Conservation (phyloP, 345 rosid species). For the Eutrema japonicum region DNA sequence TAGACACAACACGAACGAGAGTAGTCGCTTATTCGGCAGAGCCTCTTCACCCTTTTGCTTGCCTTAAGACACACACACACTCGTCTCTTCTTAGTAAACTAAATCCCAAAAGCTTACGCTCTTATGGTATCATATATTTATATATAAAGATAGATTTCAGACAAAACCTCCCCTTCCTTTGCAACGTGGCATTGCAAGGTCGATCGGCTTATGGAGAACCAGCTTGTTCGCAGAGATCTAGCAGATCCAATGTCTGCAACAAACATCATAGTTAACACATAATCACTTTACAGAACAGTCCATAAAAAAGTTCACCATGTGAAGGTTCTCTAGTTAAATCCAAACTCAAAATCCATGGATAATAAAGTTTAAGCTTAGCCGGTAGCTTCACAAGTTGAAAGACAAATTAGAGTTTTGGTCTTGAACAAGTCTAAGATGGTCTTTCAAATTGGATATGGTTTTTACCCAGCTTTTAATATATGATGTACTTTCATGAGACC, state of each 20-base stretch:
- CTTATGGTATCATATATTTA: constrained; percentile 34
- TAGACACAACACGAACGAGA: constrained; percentile 34
- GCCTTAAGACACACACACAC: constrained; percentile 27
- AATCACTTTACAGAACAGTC: background rate
- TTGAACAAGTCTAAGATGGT: too few species aligned
- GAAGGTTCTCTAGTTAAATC: background rate
- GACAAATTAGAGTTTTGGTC: too few species aligned
- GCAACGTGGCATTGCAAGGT: constrained; percentile 37
- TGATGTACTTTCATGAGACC: too few species aligned
- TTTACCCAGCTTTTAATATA: too few species aligned
- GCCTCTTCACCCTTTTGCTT: constrained; percentile 39
- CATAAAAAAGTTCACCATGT: background rate
- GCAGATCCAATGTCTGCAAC: constrained; percentile 81
- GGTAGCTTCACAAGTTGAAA: too few species aligned
- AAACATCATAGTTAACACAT: constrained; percentile 19
- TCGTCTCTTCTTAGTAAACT: constrained; percentile 36
- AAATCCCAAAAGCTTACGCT: constrained; percentile 48
- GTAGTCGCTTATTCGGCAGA: constrained; percentile 39
- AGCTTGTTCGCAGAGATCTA: constrained; percentile 92
- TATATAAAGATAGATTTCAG: constrained; percentile 32
- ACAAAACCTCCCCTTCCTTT: constrained; percentile 13
- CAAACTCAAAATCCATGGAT: background rate
- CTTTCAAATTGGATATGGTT: too few species aligned
- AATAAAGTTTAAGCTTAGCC: too few species aligned
- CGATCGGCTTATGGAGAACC: constrained; percentile 61